Percentiles rank a stretch among this genome's conserved stretches.
These are phyloP conservation scores for Dioscorea alata DNA, from an alignment of 106 monocot species.

Conservation along the genomic window DNA sequence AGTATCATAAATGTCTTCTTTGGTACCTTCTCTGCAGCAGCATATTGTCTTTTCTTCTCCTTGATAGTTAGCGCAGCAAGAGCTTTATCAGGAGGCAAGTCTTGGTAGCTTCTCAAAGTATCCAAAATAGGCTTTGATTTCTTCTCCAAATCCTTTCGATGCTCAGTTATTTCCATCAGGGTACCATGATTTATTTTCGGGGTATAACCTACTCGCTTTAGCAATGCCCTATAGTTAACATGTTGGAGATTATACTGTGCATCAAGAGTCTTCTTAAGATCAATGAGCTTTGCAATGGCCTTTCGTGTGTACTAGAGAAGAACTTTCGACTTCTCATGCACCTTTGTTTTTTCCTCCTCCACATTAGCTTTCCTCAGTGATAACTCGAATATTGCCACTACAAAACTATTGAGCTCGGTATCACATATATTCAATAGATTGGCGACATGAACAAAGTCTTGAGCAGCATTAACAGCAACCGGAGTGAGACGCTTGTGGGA, in stretches of 20 bases:
- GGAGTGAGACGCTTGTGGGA: conserved; percentile 61
- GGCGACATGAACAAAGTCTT: conserved; percentile 63
- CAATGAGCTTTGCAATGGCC: conserved; percentile 83
- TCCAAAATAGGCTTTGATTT: conserved; percentile 95
- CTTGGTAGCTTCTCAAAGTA: conserved; percentile 94
- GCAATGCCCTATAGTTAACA: conserved; percentile 71
- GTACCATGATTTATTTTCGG: conserved; percentile 97
- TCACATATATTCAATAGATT: conserved; percentile 77
- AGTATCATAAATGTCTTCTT: too few relatives aligned
- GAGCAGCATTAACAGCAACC: conserved; percentile 35
- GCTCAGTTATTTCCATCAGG: conserved; percentile 95
- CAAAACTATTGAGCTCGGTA: conserved; percentile 89
- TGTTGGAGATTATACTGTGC: conserved; percentile 70
- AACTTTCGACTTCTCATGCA: conserved; percentile 76
- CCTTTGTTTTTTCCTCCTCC: conserved; percentile 80
- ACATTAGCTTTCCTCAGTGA: conserved; percentile 81
- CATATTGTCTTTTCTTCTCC: conserved; percentile 94
- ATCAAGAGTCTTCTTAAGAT: conserved; percentile 90
- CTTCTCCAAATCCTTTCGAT: conserved; percentile 85
- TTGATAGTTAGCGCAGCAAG: conserved; percentile 97
- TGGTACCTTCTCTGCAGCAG: conserved; percentile 85
- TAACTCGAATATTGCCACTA: conserved; percentile 81
- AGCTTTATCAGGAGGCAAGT: conserved; percentile 95
- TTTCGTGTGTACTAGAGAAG: conserved; percentile 88
- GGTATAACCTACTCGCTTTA: conserved; percentile 80